These are phyloP conservation scores for Scedosporium minutisporum DNA, from an alignment of 2,329 filamentous ascomycete genomes.

Conservation along the genomic window DNA sequence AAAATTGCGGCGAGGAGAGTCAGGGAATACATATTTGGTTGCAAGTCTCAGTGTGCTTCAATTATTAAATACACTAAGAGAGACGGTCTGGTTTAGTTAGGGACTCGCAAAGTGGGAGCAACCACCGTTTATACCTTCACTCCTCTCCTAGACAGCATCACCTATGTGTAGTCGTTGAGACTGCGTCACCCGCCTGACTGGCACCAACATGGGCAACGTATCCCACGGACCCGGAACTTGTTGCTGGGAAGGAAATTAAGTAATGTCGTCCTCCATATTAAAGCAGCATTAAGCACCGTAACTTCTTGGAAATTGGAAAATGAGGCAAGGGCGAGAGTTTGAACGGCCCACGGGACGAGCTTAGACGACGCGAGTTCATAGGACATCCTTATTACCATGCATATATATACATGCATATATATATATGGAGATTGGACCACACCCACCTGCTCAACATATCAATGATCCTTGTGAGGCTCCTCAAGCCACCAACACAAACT, in stretches of 20 bases:
- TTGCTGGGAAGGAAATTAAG: neutral
- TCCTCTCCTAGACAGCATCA: neutral
- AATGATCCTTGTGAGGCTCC: neutral
- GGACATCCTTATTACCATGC: neutral
- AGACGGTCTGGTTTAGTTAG: neutral
- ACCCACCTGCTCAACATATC: too few relatives aligned
- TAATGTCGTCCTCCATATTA: neutral
- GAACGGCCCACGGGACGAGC: neutral
- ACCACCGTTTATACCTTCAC: neutral
- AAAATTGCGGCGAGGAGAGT: neutral
- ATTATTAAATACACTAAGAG: neutral
- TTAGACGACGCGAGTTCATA: neutral
- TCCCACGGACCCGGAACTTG: too few relatives aligned
- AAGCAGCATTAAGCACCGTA: neutral
- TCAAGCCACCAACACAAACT: neutral
- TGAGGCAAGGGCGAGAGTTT: neutral
- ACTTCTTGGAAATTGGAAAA: neutral
- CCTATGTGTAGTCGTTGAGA: neutral
- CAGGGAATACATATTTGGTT: neutral
- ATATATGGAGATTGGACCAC: neutral
- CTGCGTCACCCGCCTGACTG: neutral
- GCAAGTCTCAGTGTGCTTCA: neutral
- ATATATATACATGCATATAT: too few relatives aligned
- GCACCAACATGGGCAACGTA: neutral
- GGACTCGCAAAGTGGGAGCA: neutral